Base-by-base conservation (phyloP, 169 alveolate species). In the Plasmodium sp. region DNA sequence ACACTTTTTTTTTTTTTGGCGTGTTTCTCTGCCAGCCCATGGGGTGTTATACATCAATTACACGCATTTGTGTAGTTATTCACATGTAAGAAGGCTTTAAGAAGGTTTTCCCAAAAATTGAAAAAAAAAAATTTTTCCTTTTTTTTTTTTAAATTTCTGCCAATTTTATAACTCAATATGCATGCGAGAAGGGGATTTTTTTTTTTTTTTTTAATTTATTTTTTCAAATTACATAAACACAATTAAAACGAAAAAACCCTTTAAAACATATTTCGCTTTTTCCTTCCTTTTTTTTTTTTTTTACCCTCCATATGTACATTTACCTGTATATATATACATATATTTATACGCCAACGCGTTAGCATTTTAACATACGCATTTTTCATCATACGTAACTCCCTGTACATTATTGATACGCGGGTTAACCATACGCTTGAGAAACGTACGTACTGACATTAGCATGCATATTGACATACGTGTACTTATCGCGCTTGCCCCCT, bases 111-210 rank as follows among this genome's bases (percentile, higher is more conserved):
- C 58, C 75, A 7, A 18, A 18, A 62, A 62, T 62, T 62, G 58
- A 10, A 48, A 48, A 22, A 22, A 22, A 22, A 22, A 22, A 22
- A 22, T 22, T 62, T 18, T 62, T 62, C 18, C 18, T 62, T 62
- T 62, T 45, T 75, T 75, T 43, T 16, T 31, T 75, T 36, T 75
- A n/a, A 75, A 75, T 27, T 75, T 33, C 18, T 75, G 45, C 36
- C 56, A 85, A 74, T 74, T 31, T 22, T 41, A 84, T 67, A 84
- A 84, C 82, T 84, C 56, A 84, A 85, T 48, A 48, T 71, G 93
- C 93, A 85, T 85, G 93, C 93, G 93, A 75, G 80, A 54, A 62
- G 67, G 71, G n/a, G 34, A 75, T 85, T 48, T 85, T 62, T 62
- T 85, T 85, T 36, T 45, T 73, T 39, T 51, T 82, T 58, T 51